phyloP scores from a whole-genome alignment of 352 stramenopile species.

The Globisporangium sylvaticum region DNA sequence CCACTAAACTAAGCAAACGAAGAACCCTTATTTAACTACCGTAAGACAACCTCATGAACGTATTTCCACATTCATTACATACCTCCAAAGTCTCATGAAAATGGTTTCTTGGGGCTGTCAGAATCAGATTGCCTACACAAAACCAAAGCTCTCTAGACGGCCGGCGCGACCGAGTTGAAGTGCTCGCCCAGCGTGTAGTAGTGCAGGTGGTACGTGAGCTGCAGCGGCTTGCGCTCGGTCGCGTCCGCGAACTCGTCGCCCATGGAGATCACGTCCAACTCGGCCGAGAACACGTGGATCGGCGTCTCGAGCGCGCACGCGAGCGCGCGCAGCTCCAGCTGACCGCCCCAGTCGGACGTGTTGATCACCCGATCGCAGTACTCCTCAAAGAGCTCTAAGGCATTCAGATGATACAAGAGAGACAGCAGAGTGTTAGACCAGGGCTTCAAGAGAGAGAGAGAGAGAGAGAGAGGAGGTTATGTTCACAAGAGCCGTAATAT shows the following conservation, averaged over 20 bases:
- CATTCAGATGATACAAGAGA: neutral
- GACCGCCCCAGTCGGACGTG: slow-evolving; percentile 95
- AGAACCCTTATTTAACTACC: slow-evolving; percentile 4
- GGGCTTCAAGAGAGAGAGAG: neutral
- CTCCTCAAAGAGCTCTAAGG: slow-evolving; percentile 71
- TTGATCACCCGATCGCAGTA: slow-evolving; percentile 91
- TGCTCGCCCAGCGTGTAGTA: slow-evolving; percentile 99
- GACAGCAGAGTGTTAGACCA: neutral
- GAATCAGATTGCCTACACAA: neutral
- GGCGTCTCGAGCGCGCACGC: slow-evolving; percentile 75
- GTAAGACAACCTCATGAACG: neutral
- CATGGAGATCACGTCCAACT: slow-evolving; percentile 87
- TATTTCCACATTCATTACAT: neutral
- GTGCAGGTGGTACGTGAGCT: slow-evolving; percentile 94
- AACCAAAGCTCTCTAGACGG: neutral
- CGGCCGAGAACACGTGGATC: slow-evolving; percentile 92
- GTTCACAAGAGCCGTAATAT: neutral
- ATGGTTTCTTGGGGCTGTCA: neutral
- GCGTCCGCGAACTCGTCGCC: slow-evolving; percentile 72
- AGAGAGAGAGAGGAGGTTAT: neutral
- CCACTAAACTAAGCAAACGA: slow-evolving; percentile 19
- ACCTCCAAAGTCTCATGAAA: neutral
- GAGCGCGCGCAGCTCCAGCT: slow-evolving; percentile 95
- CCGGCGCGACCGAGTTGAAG: slow-evolving; percentile 93
- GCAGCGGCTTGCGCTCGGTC: slow-evolving; percentile 67